Base-by-base conservation (phyloP, 306 rosid species). In the Nissolia schottii region DNA sequence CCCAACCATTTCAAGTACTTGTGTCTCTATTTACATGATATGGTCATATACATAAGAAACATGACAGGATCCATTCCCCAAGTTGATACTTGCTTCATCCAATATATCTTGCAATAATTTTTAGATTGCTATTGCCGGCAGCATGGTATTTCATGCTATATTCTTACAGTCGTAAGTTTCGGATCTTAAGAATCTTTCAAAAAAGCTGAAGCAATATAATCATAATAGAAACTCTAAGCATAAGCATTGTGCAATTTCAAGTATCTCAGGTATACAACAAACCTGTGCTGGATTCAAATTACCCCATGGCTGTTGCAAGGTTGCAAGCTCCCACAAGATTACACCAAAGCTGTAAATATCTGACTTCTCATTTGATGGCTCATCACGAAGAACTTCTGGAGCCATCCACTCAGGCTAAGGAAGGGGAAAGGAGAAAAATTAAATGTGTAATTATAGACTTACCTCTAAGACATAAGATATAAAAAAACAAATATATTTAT, bases 311-410 rank as follows among this genome's bases (percentile, higher is more conserved):
- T 87, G 96, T 84, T 89, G 99, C 88, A 89, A 51, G 10, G 99
- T 87, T 51, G 92, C 87, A 55, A 91, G 73, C 84, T 95, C 99
- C 99, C 99, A 95, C 83, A 95, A 81, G 76, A 95, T 95, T 63
- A 95, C 84, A 63, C 97, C 99, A 78, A 89, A 95, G 81, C 99
- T 95, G 84, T 95, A 95, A 76, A 95, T 81, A 81, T 95, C 99
- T 24, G 96, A 91, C 77, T 91, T 95, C 82, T 95, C 99, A 83
- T 95, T 89, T 77, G 99, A 91, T 8, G 90, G 99, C 75, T 91
- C 99, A 48, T 95, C 96, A 34, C 99, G 96, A 65, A 95, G 96
- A 80, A 95, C 99, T 86, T 95, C 99, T n/a, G 97, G 99, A 61
- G 99, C 99, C 99, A 95, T 89, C 97, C 99, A 95, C 80, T 91